Conservation (phyloP, 108 stramenopile genomes). For the Stephanodiscus triporus region DNA sequence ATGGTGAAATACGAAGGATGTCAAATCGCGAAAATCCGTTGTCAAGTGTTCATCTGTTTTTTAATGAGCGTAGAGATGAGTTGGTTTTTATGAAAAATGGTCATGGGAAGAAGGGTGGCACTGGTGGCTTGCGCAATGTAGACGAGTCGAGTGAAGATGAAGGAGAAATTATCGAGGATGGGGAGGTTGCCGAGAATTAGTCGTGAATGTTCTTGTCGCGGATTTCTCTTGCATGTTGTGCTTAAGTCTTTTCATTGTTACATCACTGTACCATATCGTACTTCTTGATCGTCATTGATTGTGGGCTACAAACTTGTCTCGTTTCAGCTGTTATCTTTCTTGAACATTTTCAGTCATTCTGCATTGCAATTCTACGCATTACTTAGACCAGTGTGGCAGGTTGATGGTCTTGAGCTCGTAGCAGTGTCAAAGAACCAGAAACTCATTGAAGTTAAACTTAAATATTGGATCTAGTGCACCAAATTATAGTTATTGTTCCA, state of each 20-base stretch:
- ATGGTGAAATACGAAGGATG: constrained; percentile 58
- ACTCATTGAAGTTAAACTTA: too few relatives aligned
- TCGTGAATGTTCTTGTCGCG: neutral
- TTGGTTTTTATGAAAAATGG: neutral
- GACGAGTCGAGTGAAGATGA: constrained; percentile 89
- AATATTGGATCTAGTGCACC: too few relatives aligned
- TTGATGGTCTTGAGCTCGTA: too few relatives aligned
- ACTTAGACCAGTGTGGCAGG: too few relatives aligned
- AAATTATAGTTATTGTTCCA: too few relatives aligned
- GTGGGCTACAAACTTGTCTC: neutral
- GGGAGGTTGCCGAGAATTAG: constrained; percentile 3
- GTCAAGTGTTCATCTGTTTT: constrained; percentile 71
- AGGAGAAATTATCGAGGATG: constrained; percentile 86
- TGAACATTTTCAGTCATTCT: neutral
- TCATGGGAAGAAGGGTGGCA: constrained; percentile 15
- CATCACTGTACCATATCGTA: constrained; percentile 10
- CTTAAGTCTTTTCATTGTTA: constrained; percentile 8
- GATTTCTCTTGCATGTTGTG: neutral
- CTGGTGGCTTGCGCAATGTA: constrained; percentile 2
- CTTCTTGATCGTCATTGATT: constrained; percentile 3
- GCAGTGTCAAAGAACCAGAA: too few relatives aligned
- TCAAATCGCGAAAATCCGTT: constrained; percentile 62
- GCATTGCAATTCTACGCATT: neutral
- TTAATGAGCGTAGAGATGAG: constrained; percentile 53
- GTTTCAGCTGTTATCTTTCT: neutral